Percentiles rank a stretch among this genome's conserved stretches.
Conservation (phyloP, 306 rosid species). For the Astragalus glycyphyllos region DNA sequence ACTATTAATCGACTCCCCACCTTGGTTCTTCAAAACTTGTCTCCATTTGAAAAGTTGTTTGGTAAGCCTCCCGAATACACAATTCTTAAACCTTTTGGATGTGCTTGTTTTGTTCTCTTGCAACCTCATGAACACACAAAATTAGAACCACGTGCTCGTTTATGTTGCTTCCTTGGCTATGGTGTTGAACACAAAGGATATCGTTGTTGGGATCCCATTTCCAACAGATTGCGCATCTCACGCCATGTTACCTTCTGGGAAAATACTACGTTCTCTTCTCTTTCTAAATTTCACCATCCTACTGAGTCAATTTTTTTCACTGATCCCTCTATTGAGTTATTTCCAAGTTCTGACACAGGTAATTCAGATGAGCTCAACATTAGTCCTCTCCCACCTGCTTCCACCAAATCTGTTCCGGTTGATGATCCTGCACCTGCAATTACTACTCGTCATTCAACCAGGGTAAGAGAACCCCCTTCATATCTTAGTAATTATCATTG, state of each 20-base stretch:
- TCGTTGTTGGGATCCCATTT: neutral
- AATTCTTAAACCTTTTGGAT: slow-evolving; percentile 4
- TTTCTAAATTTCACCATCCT: too few species aligned
- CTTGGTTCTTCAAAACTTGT: too few species aligned
- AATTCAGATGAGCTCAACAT: neutral
- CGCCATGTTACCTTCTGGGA: slow-evolving; percentile 5
- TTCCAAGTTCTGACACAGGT: neutral
- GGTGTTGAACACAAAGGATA: neutral
- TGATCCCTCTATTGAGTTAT: neutral
- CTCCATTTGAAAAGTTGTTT: neutral
- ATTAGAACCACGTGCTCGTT: neutral
- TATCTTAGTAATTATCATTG: neutral
- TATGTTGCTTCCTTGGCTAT: slow-evolving; percentile 7
- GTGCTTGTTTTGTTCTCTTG: slow-evolving; percentile 7
- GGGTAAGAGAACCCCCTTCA: neutral
- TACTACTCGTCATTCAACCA: neutral
- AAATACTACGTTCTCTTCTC: neutral
- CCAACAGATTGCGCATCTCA: neutral
- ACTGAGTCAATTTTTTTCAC: too few species aligned
- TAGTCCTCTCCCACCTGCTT: neutral
- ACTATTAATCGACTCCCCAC: too few species aligned
- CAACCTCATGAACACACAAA: neutral
- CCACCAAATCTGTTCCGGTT: neutral
- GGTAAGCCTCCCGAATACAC: neutral
- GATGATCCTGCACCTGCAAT: neutral